These are phyloP conservation scores for Excoecaria agallocha DNA, from an alignment of 345 rosid species.

Conservation along the genomic window DNA sequence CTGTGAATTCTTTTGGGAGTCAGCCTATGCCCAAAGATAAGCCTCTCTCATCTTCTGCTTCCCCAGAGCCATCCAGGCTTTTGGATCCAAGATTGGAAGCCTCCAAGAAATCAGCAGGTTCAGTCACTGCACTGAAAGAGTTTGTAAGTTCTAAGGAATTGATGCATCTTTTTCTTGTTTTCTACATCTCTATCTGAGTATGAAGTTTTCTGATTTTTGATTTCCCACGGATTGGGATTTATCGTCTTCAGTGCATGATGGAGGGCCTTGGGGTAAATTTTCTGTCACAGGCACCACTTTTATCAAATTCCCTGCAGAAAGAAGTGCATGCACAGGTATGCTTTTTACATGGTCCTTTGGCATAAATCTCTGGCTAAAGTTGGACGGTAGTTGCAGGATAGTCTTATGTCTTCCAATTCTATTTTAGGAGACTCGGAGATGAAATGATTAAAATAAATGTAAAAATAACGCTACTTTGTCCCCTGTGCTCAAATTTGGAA, in stretches of 20 bases:
- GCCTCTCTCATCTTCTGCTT: constrained; percentile 39
- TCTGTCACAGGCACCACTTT: constrained; percentile 51
- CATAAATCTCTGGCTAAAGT: background rate
- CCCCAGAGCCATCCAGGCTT: constrained; percentile 56
- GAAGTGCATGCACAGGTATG: constrained; percentile 82
- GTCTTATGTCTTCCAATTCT: background rate
- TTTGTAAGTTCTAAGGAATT: constrained; percentile 50
- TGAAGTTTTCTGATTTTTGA: constrained; percentile 9
- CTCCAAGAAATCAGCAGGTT: constrained; percentile 50
- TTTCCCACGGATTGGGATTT: constrained; percentile 11
- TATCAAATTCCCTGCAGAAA: constrained; percentile 54
- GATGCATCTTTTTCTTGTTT: background rate
- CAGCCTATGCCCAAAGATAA: constrained; percentile 56
- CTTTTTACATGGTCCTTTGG: constrained; percentile 3
- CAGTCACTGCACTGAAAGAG: constrained; percentile 81
- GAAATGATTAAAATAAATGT: background rate
- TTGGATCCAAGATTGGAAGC: constrained; percentile 67
- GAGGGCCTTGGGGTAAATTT: constrained; percentile 74
- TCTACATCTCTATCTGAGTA: background rate
- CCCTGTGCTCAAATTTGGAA: constrained; percentile 8
- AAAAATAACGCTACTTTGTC: background rate
- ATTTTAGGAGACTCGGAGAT: background rate
- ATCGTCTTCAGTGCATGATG: constrained; percentile 60
- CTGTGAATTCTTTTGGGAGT: constrained; percentile 44
- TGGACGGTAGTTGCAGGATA: background rate